phyloP scores from a whole-genome alignment of 2,329 filamentous ascomycete genomes.

The Verticillium nonalfalfae region DNA sequence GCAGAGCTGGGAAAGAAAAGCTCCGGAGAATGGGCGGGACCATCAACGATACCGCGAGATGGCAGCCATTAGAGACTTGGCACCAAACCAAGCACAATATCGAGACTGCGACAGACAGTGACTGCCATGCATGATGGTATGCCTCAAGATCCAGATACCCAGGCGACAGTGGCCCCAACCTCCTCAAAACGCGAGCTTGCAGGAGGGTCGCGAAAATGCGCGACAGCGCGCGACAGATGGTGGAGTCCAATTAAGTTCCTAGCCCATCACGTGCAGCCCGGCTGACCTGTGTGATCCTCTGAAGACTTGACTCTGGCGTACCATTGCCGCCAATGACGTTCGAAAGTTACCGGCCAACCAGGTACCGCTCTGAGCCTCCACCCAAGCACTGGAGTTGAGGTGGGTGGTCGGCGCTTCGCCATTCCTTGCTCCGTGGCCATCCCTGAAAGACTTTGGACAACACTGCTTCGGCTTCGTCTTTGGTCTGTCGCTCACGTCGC shows the following conservation, averaged over 20 bases:
- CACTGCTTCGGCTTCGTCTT: not conserved
- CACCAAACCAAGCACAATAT: no score
- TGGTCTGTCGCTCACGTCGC: not conserved
- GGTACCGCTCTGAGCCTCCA: not conserved
- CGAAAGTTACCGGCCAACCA: not conserved
- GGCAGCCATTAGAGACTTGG: no score
- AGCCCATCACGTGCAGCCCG: not conserved
- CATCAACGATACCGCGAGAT: no score
- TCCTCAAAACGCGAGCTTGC: not conserved
- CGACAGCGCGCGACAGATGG: not conserved
- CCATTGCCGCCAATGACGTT: not conserved
- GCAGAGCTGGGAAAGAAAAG: no score
- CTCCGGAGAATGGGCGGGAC: no score
- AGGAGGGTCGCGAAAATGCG: not conserved
- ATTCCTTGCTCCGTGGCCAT: constrained; percentile 3
- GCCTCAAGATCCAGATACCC: no score
- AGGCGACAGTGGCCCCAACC: not conserved
- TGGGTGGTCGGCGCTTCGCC: constrained; percentile 1
- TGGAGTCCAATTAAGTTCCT: not conserved
- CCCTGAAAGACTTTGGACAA: constrained; percentile 3
- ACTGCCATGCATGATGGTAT: no score
- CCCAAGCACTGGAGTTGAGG: not conserved
- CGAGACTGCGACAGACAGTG: no score
- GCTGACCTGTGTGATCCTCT: not conserved
- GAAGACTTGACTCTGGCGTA: not conserved